A percentile compares a stretch with the other conserved stretches of the same genome.
Conservation (phyloP, 768 basidiomycete genomes). For the Amanita phalloides region DNA sequence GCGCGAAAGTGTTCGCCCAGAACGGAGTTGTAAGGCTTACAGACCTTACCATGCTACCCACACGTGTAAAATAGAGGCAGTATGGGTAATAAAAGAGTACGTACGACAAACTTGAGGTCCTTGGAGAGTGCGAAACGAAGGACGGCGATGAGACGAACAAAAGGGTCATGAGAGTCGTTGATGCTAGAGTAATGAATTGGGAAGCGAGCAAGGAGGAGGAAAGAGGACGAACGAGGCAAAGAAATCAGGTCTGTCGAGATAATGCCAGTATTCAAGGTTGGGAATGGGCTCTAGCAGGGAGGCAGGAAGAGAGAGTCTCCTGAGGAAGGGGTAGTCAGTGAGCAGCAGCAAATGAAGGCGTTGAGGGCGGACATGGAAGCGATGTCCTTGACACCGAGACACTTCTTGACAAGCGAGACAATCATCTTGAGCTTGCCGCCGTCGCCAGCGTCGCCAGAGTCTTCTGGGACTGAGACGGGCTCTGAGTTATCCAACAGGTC, state of each 20-base stretch:
- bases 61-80: constrained; percentile 3
- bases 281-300: constrained; percentile 90
- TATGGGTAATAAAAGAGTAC: constrained; percentile 16
- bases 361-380: constrained; percentile 67
- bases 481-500: background rate
- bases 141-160: constrained; percentile 91
- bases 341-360: background rate
- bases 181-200: constrained; percentile 38
- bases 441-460: constrained; percentile 64
- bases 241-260: constrained; percentile 82
- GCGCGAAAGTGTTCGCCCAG: constrained; percentile 84
- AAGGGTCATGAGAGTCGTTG: constrained; percentile 86
- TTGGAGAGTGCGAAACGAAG: constrained; percentile 85
- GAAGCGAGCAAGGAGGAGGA: background rate
- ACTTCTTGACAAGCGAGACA: constrained; percentile 82
- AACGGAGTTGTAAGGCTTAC: constrained; percentile 88
- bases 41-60: constrained; percentile 74
- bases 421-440: constrained; percentile 94
- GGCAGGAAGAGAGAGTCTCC: constrained; percentile 88
- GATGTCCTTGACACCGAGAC: constrained; percentile 89
- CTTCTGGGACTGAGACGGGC: constrained; percentile 55
- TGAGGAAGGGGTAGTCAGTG: constrained; percentile 18
- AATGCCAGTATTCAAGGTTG: constrained; percentile 95
- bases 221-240: constrained; percentile 70
- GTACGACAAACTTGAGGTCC: constrained; percentile 85